These are phyloP conservation scores for Gynostemma pentaphyllum DNA, from an alignment of 306 rosid genomes.

Conservation along the genomic window DNA sequence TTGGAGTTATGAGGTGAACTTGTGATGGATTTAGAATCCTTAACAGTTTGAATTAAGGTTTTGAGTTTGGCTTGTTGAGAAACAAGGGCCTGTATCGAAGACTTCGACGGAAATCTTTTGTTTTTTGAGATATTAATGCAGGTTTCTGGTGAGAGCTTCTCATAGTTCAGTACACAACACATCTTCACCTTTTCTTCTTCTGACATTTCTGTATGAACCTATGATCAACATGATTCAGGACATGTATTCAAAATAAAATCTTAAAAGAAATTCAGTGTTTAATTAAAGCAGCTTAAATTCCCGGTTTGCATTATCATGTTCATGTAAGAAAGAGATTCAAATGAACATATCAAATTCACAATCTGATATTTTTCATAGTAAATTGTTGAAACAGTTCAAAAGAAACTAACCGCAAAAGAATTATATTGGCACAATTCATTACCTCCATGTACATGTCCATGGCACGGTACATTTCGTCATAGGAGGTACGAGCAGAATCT, in stretches of 20 bases:
- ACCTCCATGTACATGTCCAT: constrained; percentile 86
- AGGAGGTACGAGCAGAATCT: constrained; percentile 68
- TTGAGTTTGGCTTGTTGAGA: constrained; percentile 62
- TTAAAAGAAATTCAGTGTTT: not conserved
- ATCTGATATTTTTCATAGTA: too few relatives aligned
- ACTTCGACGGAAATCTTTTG: constrained; percentile 51
- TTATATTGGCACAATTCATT: constrained; percentile 2
- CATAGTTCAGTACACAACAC: constrained; percentile 53
- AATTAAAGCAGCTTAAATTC: not conserved
- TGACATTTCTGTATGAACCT: constrained; percentile 75
- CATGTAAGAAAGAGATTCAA: not conserved
- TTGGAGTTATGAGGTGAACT: constrained; percentile 27
- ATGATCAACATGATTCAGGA: constrained; percentile 14
- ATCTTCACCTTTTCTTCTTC: constrained; percentile 68
- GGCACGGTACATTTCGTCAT: constrained; percentile 71
- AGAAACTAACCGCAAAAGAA: not conserved
- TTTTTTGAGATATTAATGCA: constrained; percentile 51
- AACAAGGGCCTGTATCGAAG: constrained; percentile 44
- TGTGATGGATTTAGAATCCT: constrained; percentile 19
- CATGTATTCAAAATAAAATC: constrained; percentile 1
- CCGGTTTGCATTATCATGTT: not conserved
- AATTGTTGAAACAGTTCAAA: not conserved
- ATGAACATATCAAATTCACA: not conserved
- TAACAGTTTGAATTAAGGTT: constrained; percentile 32
- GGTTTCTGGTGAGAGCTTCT: constrained; percentile 65